Conservation (phyloP, 1,139 yeast genomes). For the Pichia sp. region DNA sequence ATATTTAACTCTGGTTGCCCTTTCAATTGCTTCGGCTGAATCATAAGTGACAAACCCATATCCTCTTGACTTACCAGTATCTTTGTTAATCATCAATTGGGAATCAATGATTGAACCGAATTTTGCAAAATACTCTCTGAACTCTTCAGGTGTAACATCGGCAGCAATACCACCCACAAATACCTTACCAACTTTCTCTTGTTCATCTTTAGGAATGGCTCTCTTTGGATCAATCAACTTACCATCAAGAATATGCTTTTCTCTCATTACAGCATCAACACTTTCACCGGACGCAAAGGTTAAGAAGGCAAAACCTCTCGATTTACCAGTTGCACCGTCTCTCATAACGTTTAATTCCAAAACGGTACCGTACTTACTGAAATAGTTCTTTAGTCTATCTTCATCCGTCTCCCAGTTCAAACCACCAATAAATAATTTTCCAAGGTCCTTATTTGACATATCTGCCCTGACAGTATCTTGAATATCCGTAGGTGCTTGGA, state of each 20-base stretch:
- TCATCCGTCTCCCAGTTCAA: slow-evolving; percentile 98
- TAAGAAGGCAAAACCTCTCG: slow-evolving; percentile 94
- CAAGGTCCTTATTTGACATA: slow-evolving; percentile 36
- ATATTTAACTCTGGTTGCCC: slow-evolving; percentile 77
- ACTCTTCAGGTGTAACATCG: slow-evolving; percentile 88
- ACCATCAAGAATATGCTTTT: slow-evolving; percentile 90
- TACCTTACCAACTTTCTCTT: slow-evolving; percentile 93
- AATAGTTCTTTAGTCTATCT: slow-evolving; percentile 71
- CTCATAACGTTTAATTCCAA: slow-evolving; percentile 91
- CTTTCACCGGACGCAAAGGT: slow-evolving; percentile 78
- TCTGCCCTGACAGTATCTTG: slow-evolving; percentile 23
- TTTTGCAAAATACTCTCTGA: slow-evolving; percentile 78
- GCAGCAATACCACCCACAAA: slow-evolving; percentile 98
- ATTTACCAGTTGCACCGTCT: slow-evolving; percentile 81
- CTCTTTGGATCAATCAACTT: slow-evolving; percentile 96
- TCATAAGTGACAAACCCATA: slow-evolving; percentile 97
- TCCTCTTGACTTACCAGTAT: slow-evolving; percentile 96
- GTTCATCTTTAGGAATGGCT: slow-evolving; percentile 97
- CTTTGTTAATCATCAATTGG: slow-evolving; percentile 95
- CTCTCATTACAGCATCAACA: slow-evolving; percentile 81
- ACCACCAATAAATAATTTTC: slow-evolving; percentile 98
- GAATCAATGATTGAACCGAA: slow-evolving; percentile 95
- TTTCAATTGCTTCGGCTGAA: slow-evolving; percentile 91
- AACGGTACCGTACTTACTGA: slow-evolving; percentile 86
- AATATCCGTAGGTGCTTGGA: slow-evolving; percentile 12